Percentiles rank a stretch among this genome's conserved stretches.
Evolutionary conservation across 805 yeast species (phyloP).

Genomic region (Candida tammaniensis): DNA sequence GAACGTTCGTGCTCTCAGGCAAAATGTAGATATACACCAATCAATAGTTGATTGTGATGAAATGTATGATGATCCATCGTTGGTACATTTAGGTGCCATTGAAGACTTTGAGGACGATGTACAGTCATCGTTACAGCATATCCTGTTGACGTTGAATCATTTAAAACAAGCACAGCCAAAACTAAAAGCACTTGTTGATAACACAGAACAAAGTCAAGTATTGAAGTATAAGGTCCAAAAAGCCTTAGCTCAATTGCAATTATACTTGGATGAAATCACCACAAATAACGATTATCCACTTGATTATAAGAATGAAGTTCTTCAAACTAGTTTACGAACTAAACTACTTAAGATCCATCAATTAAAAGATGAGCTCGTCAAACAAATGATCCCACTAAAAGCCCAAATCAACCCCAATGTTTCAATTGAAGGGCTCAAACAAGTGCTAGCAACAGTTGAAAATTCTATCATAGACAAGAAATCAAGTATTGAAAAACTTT

Average conservation of each 20-base stretch:
- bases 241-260: constrained; percentile 24
- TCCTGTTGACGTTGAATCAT: too few species aligned
- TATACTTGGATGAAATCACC: constrained; percentile 9
- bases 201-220: not conserved
- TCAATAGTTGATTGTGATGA: not conserved
- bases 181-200: constrained; percentile 1
- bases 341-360: constrained; percentile 23
- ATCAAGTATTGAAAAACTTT: constrained; percentile 1
- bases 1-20: constrained; percentile 14
- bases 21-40: not conserved
- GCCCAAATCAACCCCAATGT: constrained; percentile 19
- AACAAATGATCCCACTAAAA: constrained; percentile 32
- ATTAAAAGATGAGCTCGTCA: constrained; percentile 22
- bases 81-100: constrained; percentile 1
- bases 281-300: constrained; percentile 23
- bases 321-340: constrained; percentile 23
- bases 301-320: constrained; percentile 25
- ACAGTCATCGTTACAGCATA: constrained; percentile 4
- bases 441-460: constrained; percentile 27
- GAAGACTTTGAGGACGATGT: too few species aligned
- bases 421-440: constrained; percentile 24
- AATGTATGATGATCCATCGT: constrained; percentile 1
- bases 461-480: constrained; percentile 14
- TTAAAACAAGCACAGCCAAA: not conserved
- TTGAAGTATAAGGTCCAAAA: constrained; percentile 19